phyloP scores from a whole-genome alignment of 2,329 filamentous ascomycete species.

The Clarireedia hainanense region DNA sequence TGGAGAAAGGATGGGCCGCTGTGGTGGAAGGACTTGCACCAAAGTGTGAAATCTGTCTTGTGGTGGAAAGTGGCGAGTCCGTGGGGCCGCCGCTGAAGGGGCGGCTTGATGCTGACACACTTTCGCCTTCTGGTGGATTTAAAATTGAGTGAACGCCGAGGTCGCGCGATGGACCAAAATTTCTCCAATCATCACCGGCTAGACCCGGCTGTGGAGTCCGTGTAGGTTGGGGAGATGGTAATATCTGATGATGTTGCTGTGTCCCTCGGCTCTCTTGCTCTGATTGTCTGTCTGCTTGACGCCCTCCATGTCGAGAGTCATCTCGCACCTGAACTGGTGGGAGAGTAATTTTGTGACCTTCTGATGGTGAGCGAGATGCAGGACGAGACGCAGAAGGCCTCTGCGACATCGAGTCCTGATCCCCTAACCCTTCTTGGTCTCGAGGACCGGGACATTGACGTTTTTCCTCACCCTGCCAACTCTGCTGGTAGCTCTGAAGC shows the following conservation, averaged over 20 bases:
- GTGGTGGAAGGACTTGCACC: constrained; percentile 19
- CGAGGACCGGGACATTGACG: constrained; percentile 51
- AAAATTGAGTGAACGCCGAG: constrained; percentile 31
- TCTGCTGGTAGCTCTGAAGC: constrained; percentile 30
- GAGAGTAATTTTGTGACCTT: constrained; percentile 27
- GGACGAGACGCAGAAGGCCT: constrained; percentile 48
- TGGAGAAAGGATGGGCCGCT: constrained; percentile 17
- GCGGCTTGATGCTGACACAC: constrained; percentile 13
- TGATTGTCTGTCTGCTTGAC: constrained; percentile 20
- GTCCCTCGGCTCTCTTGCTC: constrained; percentile 19
- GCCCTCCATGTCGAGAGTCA: constrained; percentile 22
- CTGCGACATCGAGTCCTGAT: constrained; percentile 58
- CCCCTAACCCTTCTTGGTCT: constrained; percentile 45
- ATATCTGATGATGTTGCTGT: constrained; percentile 13
- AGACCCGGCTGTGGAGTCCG: constrained; percentile 14
- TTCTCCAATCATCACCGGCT: constrained; percentile 21
- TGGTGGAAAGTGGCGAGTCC: constrained; percentile 20
- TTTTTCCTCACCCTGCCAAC: constrained; percentile 30
- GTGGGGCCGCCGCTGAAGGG: constrained; percentile 17
- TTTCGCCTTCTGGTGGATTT: constrained; percentile 29
- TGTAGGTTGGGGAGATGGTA: constrained; percentile 18
- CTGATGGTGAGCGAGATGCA: constrained; percentile 38
- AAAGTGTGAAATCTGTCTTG: constrained; percentile 17
- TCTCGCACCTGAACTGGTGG: constrained; percentile 29
- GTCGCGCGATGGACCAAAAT: constrained; percentile 23